Evolutionary conservation across 495 filamentous ascomycete genomes (phyloP), one percentile per base, ranked within the genome.

Genomic region (Penicillium verhagenii): DNA sequence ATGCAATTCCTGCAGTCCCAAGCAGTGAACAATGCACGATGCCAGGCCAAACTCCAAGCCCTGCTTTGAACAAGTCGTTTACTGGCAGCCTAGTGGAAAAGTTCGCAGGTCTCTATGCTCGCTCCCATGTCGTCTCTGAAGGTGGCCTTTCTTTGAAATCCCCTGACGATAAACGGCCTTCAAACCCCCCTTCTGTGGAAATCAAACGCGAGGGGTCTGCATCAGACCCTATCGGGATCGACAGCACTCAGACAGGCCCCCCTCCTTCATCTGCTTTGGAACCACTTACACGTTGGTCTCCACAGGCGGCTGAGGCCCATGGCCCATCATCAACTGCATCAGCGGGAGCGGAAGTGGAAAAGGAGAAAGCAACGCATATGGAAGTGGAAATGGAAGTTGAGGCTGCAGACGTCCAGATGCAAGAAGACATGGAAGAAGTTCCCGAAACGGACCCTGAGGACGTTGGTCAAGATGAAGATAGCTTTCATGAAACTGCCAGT

Each of bases 401-500:
- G n/a, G n/a, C n/a, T n/a, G n/a, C n/a, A n/a, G n/a, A 19, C 13
- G n/a, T 19, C 13, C 26, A 50, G 9, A 50, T 26, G 16, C n/a
- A 7, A 20, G 11, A 13, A 35, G 37, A 50, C n/a, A 48, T 40
- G 35, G 35, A 44, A 37, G 56, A 56, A 48, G 47, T 53, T 18
- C 52, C 54, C 5, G 59, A 69, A 21, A 53, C 45, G 4, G 44
- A 59, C 16, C 39, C 57, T 13, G 53, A 62, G 14, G 18, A 42
- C 18, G 20, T 14, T 9, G 58, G 61, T 6, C 59, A 60, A 23
- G 18, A 56, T 39, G 64, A 60, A 14, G 58, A 67, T 37, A 64
- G 58, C 5, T 47, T 53, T 8, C 73, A 75, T 50, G 68, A 71
- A 52, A 72, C 70, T 18, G 75, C 73, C 25, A 78, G 75, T 48